phyloP scores from a whole-genome alignment of 1,284 basidiomycete genomes.

The Phylloporus sp. region DNA sequence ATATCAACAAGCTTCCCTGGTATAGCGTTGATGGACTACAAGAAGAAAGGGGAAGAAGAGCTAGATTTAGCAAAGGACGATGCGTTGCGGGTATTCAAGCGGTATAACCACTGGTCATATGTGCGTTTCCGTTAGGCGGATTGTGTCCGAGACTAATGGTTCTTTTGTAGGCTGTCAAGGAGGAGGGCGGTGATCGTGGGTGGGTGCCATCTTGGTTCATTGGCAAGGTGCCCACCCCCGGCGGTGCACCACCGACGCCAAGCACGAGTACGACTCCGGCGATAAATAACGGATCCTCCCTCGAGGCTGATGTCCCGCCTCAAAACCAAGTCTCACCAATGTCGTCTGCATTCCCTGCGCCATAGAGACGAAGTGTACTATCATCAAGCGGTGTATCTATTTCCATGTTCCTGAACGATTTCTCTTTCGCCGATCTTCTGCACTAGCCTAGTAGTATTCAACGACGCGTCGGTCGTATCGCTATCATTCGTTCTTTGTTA shows the following conservation, averaged over 20 bases:
- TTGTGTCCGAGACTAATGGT: slow-evolving; percentile 11
- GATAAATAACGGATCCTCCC: slow-evolving; percentile 38
- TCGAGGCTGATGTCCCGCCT: slow-evolving; percentile 49
- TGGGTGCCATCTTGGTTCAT: slow-evolving; percentile 92
- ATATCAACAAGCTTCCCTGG: slow-evolving; percentile 95
- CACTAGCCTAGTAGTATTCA: slow-evolving; percentile 29
- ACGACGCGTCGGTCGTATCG: slow-evolving; percentile 29
- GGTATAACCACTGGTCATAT: slow-evolving; percentile 97
- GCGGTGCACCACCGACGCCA: slow-evolving; percentile 64
- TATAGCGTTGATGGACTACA: slow-evolving; percentile 94
- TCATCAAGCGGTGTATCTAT: slow-evolving; percentile 36
- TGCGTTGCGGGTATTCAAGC: slow-evolving; percentile 90
- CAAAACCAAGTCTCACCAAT: slow-evolving; percentile 73
- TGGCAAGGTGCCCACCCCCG: slow-evolving; percentile 67
- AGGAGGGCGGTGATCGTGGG: slow-evolving; percentile 86
- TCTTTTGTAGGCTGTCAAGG: slow-evolving; percentile 77
- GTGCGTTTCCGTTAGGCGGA: slow-evolving; percentile 51
- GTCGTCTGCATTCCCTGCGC: slow-evolving; percentile 73
- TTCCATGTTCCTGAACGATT: slow-evolving; percentile 26
- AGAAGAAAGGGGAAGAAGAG: slow-evolving; percentile 89
- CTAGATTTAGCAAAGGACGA: slow-evolving; percentile 88
- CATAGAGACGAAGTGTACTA: slow-evolving; percentile 36
- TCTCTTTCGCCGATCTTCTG: slow-evolving; percentile 29
- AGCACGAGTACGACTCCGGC: slow-evolving; percentile 51
- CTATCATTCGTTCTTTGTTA: slow-evolving; percentile 37